Conservation (phyloP, 1,139 yeast species). For the Suhomyces ambrosiae region DNA sequence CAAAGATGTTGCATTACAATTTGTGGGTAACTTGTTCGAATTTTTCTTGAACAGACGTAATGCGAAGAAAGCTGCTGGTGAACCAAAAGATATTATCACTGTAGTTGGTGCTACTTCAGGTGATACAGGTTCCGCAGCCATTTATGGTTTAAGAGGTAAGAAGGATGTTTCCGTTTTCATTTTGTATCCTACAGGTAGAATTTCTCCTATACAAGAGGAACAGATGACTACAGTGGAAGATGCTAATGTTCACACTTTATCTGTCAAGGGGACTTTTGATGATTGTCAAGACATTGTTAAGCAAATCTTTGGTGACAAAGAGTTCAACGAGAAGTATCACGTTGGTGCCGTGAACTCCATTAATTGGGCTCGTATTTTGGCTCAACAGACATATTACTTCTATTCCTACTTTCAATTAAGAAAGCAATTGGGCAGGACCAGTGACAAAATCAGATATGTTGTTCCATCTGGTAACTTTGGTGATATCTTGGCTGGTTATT, state of each 20-base stretch:
- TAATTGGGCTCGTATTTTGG: constrained; percentile 98
- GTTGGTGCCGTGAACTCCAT: constrained; percentile 98
- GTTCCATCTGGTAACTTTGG: constrained; percentile 99
- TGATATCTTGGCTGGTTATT: constrained; percentile 95
- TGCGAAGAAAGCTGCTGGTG: constrained; percentile 56
- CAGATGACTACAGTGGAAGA: constrained; percentile 99
- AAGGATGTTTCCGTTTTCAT: constrained; percentile 96
- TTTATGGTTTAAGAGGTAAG: constrained; percentile 94
- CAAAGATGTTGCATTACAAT: constrained; percentile 97
- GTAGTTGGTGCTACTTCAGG: constrained; percentile 99
- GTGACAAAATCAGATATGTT: constrained; percentile 68
- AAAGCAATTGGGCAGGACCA: constrained; percentile 34
- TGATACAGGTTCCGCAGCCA: constrained; percentile 99
- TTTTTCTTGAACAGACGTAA: constrained; percentile 82
- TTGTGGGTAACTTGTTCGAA: constrained; percentile 95
- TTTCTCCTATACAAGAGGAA: constrained; percentile 95
- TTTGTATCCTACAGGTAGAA: constrained; percentile 94
- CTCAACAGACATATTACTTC: constrained; percentile 96
- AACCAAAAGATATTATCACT: constrained; percentile 76
- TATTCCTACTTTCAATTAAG: constrained; percentile 80
- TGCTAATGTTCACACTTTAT: constrained; percentile 87
- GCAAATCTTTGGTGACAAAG: constrained; percentile 84
- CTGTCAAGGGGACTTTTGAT: constrained; percentile 95
- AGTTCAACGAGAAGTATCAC: constrained; percentile 85
- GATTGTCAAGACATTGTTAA: constrained; percentile 98